These are phyloP conservation scores for bread wheat (Triticum aestivum) DNA, from an alignment of 176 grass and related monocot genomes.

Conservation along the genomic window DNA sequence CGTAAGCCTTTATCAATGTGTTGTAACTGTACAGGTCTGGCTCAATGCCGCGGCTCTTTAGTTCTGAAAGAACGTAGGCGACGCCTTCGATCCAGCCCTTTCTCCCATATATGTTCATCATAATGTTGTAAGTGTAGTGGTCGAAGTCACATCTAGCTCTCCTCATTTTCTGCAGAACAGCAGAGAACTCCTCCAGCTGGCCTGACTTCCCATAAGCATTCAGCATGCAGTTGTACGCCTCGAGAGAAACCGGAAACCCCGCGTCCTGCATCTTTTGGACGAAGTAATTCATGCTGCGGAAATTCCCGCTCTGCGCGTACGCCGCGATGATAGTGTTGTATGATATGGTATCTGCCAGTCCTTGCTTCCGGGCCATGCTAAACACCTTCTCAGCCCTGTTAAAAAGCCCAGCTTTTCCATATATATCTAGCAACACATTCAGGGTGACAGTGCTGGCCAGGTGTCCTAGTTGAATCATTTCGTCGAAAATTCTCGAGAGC, in stretches of 20 bases:
- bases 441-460: conserved; percentile 64
- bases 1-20: conserved; percentile 85
- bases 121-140: conserved; percentile 95
- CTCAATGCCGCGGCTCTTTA: conserved; percentile 58
- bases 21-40: conserved; percentile 87
- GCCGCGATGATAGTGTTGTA: conserved; percentile 91
- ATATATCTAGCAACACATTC: conserved; percentile 90
- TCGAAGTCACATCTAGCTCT: conserved; percentile 60
- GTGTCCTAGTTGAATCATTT: conserved; percentile 70
- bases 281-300: conserved; percentile 60
- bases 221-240: conserved; percentile 80
- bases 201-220: conserved; percentile 90
- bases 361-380: conserved; percentile 64
- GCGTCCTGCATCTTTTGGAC: conserved; percentile 67
- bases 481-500: conserved; percentile 80
- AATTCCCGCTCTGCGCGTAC: conserved; percentile 62
- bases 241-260: conserved; percentile 73
- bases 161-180: conserved; percentile 86
- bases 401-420: conserved; percentile 76
- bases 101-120: conserved; percentile 92
- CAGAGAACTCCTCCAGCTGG: conserved; percentile 64
- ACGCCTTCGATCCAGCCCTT: conserved; percentile 84
- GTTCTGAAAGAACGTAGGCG: conserved; percentile 62
- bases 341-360: conserved; percentile 69
- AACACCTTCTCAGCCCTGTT: conserved; percentile 73